phyloP scores from a whole-genome alignment of 352 stramenopile genomes.

The Globisporangium acanthophoron region DNA sequence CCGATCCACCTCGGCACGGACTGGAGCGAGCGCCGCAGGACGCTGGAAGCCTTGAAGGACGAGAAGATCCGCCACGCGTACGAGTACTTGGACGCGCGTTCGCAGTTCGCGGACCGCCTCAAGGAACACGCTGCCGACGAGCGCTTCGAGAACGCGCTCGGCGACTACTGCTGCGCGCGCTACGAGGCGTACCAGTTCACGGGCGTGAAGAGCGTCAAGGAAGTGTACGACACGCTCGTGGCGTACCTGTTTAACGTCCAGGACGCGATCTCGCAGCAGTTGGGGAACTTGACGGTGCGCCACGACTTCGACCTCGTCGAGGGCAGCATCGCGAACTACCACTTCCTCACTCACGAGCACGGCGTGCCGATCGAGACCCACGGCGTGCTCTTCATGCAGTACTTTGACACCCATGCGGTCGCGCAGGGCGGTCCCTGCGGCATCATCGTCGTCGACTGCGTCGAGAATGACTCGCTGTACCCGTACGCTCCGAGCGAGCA shows the following conservation, averaged over 20 bases:
- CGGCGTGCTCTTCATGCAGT: slow-evolving; percentile 33
- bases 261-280: slow-evolving; percentile 15
- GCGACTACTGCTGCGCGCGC: slow-evolving; percentile 34
- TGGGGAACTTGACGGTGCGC: slow-evolving; percentile 7
- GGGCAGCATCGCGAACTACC: slow-evolving; percentile 26
- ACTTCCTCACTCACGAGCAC: slow-evolving; percentile 30
- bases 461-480: slow-evolving; percentile 33
- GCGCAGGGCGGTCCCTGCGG: slow-evolving; percentile 10
- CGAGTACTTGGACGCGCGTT: slow-evolving; percentile 38
- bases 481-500: slow-evolving; percentile 22
- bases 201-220: slow-evolving; percentile 21
- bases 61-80: slow-evolving; percentile 31
- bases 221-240: slow-evolving; percentile 31
- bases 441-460: slow-evolving; percentile 28
- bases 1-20: slow-evolving; percentile 40
- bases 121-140: slow-evolving; percentile 29
- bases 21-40: slow-evolving; percentile 18
- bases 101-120: slow-evolving; percentile 30
- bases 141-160: slow-evolving; percentile 35
- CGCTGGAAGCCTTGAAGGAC: slow-evolving; percentile 24
- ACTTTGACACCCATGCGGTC: slow-evolving; percentile 6
- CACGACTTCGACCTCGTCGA: slow-evolving; percentile 21
- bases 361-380: slow-evolving; percentile 32
- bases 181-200: slow-evolving; percentile 35
- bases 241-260: slow-evolving; percentile 41